Conservation (phyloP, 2,329 filamentous ascomycete genomes). For the Biscogniauxia marginata region DNA sequence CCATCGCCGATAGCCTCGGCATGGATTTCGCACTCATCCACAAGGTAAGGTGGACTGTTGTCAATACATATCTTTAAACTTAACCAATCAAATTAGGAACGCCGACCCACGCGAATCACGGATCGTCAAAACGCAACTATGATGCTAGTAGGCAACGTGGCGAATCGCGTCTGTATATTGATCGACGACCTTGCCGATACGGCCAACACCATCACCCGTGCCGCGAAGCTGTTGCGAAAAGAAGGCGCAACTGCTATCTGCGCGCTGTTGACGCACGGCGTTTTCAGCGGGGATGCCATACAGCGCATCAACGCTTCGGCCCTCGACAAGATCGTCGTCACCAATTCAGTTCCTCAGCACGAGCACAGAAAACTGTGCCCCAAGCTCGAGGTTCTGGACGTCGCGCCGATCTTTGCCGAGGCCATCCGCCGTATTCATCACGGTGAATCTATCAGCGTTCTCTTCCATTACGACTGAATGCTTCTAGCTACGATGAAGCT, state of each 20-base stretch:
- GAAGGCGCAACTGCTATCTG: constrained; percentile 91
- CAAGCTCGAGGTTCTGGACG: constrained; percentile 89
- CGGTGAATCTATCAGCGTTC: constrained; percentile 93
- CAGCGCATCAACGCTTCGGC: constrained; percentile 90
- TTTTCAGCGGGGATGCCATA: constrained; percentile 93
- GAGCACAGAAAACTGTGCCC: constrained; percentile 75
- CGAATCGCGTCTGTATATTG: constrained; percentile 78
- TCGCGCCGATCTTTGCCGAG: constrained; percentile 90
- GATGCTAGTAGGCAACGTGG: constrained; percentile 90
- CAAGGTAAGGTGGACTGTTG: constrained; percentile 63
- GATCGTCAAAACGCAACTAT: constrained; percentile 91
- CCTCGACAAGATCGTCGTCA: constrained; percentile 90
- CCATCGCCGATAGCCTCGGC: constrained; percentile 88
- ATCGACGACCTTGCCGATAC: constrained; percentile 95
- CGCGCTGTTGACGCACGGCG: constrained; percentile 90
- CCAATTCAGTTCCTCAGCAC: constrained; percentile 88
- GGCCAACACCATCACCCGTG: constrained; percentile 93
- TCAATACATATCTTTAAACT: constrained; percentile 31
- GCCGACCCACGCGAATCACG: constrained; percentile 81
- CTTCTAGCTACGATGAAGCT: background rate
- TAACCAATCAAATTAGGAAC: constrained; percentile 60
- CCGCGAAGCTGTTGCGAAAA: constrained; percentile 94
- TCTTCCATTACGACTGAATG: constrained; percentile 77
- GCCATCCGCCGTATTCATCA: constrained; percentile 95
- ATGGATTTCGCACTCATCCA: constrained; percentile 98